Conservation (phyloP, 2,329 filamentous ascomycete genomes). For the Arthroderma sp. region DNA sequence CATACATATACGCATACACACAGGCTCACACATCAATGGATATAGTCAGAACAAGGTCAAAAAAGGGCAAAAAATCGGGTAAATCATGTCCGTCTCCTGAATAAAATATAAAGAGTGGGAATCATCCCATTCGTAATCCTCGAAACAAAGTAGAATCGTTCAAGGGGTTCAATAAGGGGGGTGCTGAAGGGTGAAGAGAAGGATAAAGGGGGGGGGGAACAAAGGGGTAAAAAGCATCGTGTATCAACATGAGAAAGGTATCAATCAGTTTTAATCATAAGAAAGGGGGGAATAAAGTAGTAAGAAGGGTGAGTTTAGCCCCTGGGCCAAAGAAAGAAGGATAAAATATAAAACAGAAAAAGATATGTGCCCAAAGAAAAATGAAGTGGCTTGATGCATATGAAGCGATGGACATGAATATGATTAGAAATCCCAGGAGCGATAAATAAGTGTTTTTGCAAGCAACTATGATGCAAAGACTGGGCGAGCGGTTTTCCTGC, state of each 20-base stretch:
- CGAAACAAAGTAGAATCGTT: neutral
- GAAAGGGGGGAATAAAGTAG: constrained; percentile 3
- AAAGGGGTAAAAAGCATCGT: neutral
- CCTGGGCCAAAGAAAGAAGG: neutral
- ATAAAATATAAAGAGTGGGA: neutral
- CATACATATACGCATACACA: no score
- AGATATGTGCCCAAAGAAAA: constrained; percentile 1
- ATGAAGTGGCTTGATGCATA: neutral
- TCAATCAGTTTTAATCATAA: neutral
- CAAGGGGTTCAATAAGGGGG: neutral
- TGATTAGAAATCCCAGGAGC: no score
- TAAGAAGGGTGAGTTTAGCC: constrained; percentile 2
- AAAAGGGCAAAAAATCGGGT: neutral
- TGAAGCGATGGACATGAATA: no score
- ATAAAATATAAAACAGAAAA: neutral
- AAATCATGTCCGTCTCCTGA: neutral
- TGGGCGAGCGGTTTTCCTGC: no score
- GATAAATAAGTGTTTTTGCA: no score
- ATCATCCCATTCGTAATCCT: neutral
- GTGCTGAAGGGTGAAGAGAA: neutral
- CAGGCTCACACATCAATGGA: no score
- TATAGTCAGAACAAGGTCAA: no score
- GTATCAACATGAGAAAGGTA: neutral
- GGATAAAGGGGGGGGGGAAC: neutral
- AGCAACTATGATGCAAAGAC: no score